Percentiles rank a stretch among this genome's conserved stretches.
Conservation (phyloP, 768 basidiomycete species). For the Boletus subcaerulescens region DNA sequence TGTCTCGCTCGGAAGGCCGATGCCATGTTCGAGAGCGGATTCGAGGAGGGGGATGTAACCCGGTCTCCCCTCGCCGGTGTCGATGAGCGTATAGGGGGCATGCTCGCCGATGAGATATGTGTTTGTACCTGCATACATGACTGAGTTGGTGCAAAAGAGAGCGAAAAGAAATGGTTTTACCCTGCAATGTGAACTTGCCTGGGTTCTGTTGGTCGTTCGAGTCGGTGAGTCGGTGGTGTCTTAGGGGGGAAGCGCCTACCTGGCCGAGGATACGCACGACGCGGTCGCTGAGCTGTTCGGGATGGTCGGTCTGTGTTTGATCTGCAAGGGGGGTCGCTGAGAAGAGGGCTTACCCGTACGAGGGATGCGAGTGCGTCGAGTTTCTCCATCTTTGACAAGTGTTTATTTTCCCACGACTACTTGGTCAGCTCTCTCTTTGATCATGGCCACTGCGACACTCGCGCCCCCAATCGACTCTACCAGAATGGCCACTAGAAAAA, state of each 20-base stretch:
- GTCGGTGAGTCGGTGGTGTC: not conserved
- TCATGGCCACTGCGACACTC: constrained; percentile 39
- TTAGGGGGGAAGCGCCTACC: constrained; percentile 37
- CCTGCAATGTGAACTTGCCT: constrained; percentile 85
- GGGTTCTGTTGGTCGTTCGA: constrained; percentile 57
- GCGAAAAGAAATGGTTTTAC: constrained; percentile 32
- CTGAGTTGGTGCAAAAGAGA: not conserved
- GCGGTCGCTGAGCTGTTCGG: constrained; percentile 58
- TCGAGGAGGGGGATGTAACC: constrained; percentile 68
- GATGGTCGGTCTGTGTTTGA: not conserved
- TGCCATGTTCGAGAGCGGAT: constrained; percentile 52
- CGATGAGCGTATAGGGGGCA: constrained; percentile 75
- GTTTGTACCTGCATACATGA: constrained; percentile 65
- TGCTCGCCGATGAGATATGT: constrained; percentile 77
- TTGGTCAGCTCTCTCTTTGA: not conserved
- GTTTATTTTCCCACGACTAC: constrained; percentile 12
- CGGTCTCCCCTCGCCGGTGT: constrained; percentile 74
- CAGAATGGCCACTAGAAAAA: constrained; percentile 46
- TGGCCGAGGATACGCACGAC: constrained; percentile 74
- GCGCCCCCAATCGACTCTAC: constrained; percentile 19
- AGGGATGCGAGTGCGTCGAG: constrained; percentile 52
- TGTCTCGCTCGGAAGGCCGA: not conserved
- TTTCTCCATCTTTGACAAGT: constrained; percentile 33
- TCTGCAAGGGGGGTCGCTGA: no score
- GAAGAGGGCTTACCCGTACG: constrained; percentile 42